Conservation (phyloP, 164 flowering plant genomes). For the Stephania cephalantha region DNA sequence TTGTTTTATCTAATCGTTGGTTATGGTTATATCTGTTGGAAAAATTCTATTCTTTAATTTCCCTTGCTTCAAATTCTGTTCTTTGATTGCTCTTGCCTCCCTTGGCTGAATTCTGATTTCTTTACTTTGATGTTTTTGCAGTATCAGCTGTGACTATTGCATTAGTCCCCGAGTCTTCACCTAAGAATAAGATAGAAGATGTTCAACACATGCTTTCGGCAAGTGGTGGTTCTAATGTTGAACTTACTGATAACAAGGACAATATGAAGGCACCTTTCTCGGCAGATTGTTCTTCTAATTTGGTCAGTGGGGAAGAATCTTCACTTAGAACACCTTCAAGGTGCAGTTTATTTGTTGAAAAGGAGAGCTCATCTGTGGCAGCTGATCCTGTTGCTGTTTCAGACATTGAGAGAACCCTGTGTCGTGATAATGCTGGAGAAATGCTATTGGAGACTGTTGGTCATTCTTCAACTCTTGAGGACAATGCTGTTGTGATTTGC, state of each 20-base stretch:
- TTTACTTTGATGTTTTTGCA: slow-evolving; percentile 6
- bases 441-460: slow-evolving; percentile 1
- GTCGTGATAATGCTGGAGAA: slow-evolving; percentile 12
- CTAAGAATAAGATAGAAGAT: slow-evolving; percentile 11
- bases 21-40: slow-evolving; percentile 24
- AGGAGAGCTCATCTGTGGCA: slow-evolving; percentile 7
- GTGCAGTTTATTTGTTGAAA: slow-evolving; percentile 4
- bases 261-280: slow-evolving; percentile 8
- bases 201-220: slow-evolving; percentile 7
- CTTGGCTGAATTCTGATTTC: background rate
- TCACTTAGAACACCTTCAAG: slow-evolving; percentile 2
- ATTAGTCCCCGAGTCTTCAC: slow-evolving; percentile 9
- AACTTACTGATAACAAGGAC: slow-evolving; percentile 16
- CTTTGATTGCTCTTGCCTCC: background rate
- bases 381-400: slow-evolving; percentile 4
- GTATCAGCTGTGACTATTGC: slow-evolving; percentile 16
- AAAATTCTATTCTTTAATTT: background rate
- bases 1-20: slow-evolving; percentile 10
- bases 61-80: background rate
- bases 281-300: slow-evolving; percentile 4
- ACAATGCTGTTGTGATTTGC: slow-evolving; percentile 7
- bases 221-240: slow-evolving; percentile 5
- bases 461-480: slow-evolving; percentile 11
- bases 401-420: slow-evolving; percentile 2
- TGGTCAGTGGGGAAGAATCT: slow-evolving; percentile 19